Evolutionary conservation across 2,329 filamentous ascomycete genomes (phyloP), one percentile per base, ranked within the genome.

Genomic region (Parastagonospora nodorum): DNA sequence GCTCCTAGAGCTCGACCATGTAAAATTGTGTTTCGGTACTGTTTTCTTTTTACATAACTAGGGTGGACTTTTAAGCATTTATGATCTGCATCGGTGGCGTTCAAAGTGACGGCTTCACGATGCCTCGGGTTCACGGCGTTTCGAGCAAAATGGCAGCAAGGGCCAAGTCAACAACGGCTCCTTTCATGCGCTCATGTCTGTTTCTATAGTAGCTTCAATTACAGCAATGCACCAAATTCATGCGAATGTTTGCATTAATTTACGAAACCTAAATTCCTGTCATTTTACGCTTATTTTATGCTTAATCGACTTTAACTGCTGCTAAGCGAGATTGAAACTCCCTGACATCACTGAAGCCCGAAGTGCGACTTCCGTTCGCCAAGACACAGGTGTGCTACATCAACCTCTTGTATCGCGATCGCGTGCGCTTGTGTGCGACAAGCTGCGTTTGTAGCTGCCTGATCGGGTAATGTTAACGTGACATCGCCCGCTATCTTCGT

Each of bases 11-110:
- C 14, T 24, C 24, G 5, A 53, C 14, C 5, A 43, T 16, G 35
- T 28, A 24, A 2, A 29, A 29, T 48, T 29, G 3, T 51, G 36
- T 16, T 12, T 16, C 19, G 19, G 29, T 29, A 19, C 35, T 11
- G n/a, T 6, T 38, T 14, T n/a, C 8, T 29, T 40, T 40, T 4
- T 27, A n/a, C 24, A 40, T 28, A 39, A 24, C 29, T 31, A 30
- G 43, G 40, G 48, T 39, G 45, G 45, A 36, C 14, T 53, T 42
- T 45, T 45, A 51, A 57, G 60, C 60, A 58, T 65, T 64, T 60
- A 62, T 51, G 57, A 57, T 41, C 55, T 66, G 69, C 69, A 47
- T 58, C 54, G 51, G 53, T 50, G 66, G 67, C 63, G 66, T 70
- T 66, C 38, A 32, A 29, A 45, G 43, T 29, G 2, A 35, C 15